Conservation (phyloP, 2,329 filamentous ascomycete species). For the Shiraia bambusicola region DNA sequence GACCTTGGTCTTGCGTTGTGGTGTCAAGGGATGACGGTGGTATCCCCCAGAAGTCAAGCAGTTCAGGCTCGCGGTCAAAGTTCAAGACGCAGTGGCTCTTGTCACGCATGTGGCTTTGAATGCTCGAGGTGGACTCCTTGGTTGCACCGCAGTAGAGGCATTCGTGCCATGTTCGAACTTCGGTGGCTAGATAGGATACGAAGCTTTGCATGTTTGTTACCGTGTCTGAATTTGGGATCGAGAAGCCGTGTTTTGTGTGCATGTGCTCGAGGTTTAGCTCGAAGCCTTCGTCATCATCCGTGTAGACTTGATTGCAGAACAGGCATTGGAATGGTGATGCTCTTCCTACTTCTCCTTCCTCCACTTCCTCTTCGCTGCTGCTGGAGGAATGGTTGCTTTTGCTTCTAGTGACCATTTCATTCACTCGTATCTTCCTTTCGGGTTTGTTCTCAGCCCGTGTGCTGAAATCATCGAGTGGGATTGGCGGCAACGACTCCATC, state of each 20-base stretch:
- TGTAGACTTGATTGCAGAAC: slow-evolving; percentile 25
- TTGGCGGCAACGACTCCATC: slow-evolving; percentile 14
- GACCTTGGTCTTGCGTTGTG: slow-evolving; percentile 13
- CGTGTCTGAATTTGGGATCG: slow-evolving; percentile 22
- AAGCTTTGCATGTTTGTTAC: slow-evolving; percentile 29
- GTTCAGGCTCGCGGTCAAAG: slow-evolving; percentile 33
- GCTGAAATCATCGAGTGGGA: slow-evolving; percentile 7
- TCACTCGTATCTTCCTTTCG: too few relatives aligned
- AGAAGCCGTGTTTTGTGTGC: slow-evolving; percentile 22
- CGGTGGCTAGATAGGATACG: slow-evolving; percentile 30
- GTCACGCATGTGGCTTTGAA: slow-evolving; percentile 42
- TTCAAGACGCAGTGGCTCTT: slow-evolving; percentile 41
- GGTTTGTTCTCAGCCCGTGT: slow-evolving; percentile 1
- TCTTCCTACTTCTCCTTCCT: neutral
- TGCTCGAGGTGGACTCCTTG: slow-evolving; percentile 31
- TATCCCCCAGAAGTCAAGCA: slow-evolving; percentile 39
- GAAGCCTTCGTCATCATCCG: slow-evolving; percentile 6
- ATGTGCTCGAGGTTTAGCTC: slow-evolving; percentile 29
- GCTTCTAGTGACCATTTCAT: too few relatives aligned
- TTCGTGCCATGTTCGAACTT: slow-evolving; percentile 29
- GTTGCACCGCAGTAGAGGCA: slow-evolving; percentile 40
- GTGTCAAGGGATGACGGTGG: slow-evolving; percentile 31
- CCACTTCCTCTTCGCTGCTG: too few relatives aligned
- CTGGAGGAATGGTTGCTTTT: too few relatives aligned
- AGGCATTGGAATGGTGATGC: slow-evolving; percentile 20